Conservation (phyloP, 352 stramenopile species). For the Albugo laibachii region DNA sequence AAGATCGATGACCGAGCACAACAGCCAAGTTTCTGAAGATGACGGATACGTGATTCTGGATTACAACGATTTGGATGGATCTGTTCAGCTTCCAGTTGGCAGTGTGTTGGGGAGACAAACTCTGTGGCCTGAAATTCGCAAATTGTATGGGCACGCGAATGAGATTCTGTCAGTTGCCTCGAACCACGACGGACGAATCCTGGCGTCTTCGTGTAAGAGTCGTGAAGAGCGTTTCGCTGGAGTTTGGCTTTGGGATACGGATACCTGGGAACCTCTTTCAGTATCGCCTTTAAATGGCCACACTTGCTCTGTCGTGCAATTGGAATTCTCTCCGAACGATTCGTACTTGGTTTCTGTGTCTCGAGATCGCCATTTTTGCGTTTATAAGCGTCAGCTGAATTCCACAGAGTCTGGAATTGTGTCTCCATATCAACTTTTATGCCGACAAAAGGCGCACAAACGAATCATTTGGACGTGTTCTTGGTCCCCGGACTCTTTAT, state of each 20-base stretch:
- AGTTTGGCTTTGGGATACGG: conserved; percentile 44
- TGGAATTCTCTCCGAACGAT: conserved; percentile 50
- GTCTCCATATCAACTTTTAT: conserved; percentile 6
- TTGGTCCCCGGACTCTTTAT: conserved; percentile 32
- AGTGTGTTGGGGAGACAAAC: conserved; percentile 39
- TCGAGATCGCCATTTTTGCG: conserved; percentile 45
- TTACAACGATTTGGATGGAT: neutral
- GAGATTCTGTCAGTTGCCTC: conserved; percentile 49
- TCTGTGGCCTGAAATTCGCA: conserved; percentile 53
- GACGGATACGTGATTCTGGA: conserved; percentile 13
- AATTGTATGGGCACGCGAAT: conserved; percentile 65
- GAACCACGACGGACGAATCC: conserved; percentile 22
- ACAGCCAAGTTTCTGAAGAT: conserved; percentile 1
- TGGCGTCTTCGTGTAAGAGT: conserved; percentile 59
- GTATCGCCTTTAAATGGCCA: conserved; percentile 25
- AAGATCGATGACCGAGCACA: conserved; percentile 4
- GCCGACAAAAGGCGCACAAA: conserved; percentile 45
- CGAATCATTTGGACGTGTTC: conserved; percentile 67
- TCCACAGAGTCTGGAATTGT: conserved; percentile 11
- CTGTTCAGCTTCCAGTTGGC: conserved; percentile 25
- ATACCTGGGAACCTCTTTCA: conserved; percentile 24
- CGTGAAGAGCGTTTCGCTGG: conserved; percentile 39
- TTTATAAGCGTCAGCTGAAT: conserved; percentile 20
- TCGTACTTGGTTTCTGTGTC: conserved; percentile 41
- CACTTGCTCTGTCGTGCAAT: conserved; percentile 60